phyloP scores from a whole-genome alignment of 2,329 filamentous ascomycete genomes.

The Aspergillus chevalieri region DNA sequence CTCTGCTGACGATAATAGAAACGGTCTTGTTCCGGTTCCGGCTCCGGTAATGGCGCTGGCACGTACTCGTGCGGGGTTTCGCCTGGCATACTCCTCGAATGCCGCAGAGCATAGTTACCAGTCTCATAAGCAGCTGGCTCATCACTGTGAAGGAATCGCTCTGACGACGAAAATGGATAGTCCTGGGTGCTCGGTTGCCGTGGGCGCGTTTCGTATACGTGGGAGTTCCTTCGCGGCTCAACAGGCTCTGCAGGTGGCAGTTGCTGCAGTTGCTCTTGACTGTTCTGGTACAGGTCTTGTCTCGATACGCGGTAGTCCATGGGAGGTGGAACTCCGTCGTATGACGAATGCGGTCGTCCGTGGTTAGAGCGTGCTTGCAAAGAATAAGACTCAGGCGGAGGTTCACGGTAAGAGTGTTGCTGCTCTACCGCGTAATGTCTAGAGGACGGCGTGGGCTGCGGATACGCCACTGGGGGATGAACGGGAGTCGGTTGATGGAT shows the following conservation, averaged over 20 bases:
- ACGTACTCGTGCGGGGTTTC: constrained; percentile 15
- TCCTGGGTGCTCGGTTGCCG: constrained; percentile 13
- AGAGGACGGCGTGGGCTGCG: not conserved
- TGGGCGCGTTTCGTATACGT: constrained; percentile 11
- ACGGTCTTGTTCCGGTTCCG: constrained; percentile 11
- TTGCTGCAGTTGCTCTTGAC: constrained; percentile 11
- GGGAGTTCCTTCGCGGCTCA: constrained; percentile 6
- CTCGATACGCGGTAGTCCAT: constrained; percentile 17
- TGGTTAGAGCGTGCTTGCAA: constrained; percentile 13
- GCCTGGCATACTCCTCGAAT: constrained; percentile 12
- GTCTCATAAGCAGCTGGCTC: constrained; percentile 15
- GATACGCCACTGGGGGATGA: constrained; percentile 9
- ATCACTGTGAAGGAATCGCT: constrained; percentile 19
- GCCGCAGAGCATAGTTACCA: constrained; percentile 14
- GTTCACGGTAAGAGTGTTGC: constrained; percentile 15
- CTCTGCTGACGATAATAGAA: constrained; percentile 22
- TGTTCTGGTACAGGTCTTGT: constrained; percentile 13
- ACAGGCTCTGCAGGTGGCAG: constrained; percentile 6
- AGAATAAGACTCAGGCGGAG: constrained; percentile 15
- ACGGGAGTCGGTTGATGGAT: constrained; percentile 5
- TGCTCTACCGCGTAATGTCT: constrained; percentile 18
- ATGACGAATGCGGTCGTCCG: constrained; percentile 21
- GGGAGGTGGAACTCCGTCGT: constrained; percentile 15
- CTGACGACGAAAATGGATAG: constrained; percentile 14
- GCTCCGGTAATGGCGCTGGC: not conserved